These are phyloP conservation scores for Cercospora sesami DNA, from an alignment of 2,329 filamentous ascomycete species.

Conservation along the genomic window DNA sequence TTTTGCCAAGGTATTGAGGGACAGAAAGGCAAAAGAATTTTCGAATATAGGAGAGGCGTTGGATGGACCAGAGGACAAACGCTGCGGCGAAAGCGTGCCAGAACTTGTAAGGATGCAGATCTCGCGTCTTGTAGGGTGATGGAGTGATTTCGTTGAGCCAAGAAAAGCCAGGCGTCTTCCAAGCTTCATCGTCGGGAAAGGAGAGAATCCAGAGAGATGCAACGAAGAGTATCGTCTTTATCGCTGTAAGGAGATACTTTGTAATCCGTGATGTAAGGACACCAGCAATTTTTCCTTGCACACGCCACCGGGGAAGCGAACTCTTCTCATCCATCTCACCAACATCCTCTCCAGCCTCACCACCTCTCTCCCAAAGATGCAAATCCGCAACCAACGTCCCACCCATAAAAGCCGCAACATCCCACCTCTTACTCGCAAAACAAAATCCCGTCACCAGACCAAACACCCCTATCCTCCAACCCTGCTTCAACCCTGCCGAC, in stretches of 20 bases:
- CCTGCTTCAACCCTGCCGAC: slow-evolving; percentile 11
- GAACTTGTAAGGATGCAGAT: slow-evolving; percentile 10
- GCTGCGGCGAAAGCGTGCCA: slow-evolving; percentile 18
- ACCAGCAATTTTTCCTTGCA: neutral
- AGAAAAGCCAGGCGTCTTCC: slow-evolving; percentile 16
- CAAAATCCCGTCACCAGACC: slow-evolving; percentile 9
- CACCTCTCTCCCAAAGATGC: slow-evolving; percentile 5
- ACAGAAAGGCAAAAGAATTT: slow-evolving; percentile 7
- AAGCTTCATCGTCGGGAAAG: slow-evolving; percentile 20
- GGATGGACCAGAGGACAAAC: slow-evolving; percentile 16
- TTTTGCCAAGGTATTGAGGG: slow-evolving; percentile 23
- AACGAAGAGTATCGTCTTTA: slow-evolving; percentile 6
- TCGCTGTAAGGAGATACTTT: neutral
- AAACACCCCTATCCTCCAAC: slow-evolving; percentile 11
- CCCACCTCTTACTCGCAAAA: slow-evolving; percentile 16
- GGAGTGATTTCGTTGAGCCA: slow-evolving; percentile 11
- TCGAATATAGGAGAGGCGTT: neutral
- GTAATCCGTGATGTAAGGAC: neutral
- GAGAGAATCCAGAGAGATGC: slow-evolving; percentile 17
- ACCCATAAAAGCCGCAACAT: slow-evolving; percentile 19
- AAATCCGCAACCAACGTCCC: slow-evolving; percentile 20
- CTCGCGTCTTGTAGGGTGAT: neutral
- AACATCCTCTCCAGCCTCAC: neutral
- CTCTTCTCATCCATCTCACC: slow-evolving; percentile 1
- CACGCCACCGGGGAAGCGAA: neutral